Evolutionary conservation across 495 filamentous ascomycete species (phyloP).

Genomic region (Penicillium diatomitis): DNA sequence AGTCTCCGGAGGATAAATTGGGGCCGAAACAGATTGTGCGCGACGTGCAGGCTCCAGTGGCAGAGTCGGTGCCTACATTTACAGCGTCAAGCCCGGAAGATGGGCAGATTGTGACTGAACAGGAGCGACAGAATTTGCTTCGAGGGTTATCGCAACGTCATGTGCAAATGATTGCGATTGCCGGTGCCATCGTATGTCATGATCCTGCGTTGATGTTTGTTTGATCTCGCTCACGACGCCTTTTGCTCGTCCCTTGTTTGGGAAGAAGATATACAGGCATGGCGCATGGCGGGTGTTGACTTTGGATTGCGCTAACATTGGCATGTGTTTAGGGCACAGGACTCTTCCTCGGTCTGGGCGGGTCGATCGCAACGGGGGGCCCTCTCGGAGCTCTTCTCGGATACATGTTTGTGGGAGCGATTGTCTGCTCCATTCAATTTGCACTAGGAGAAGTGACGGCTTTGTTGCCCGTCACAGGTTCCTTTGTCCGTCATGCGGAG

Average conservation of each 20-base stretch:
- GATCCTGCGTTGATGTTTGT: no score
- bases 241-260: no score
- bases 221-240: no score
- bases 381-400: slow-evolving; percentile 51
- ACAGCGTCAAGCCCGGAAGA: slow-evolving; percentile 2
- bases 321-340: slow-evolving; percentile 40
- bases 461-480: slow-evolving; percentile 34
- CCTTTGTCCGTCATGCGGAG: slow-evolving; percentile 44
- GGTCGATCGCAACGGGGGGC: slow-evolving; percentile 48
- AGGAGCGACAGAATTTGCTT: slow-evolving; percentile 18
- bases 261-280: no score
- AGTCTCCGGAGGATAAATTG: neutral
- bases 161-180: slow-evolving; percentile 51
- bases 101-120: slow-evolving; percentile 15
- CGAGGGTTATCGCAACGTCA: slow-evolving; percentile 37
- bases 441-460: slow-evolving; percentile 36
- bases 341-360: slow-evolving; percentile 52
- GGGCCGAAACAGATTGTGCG: slow-evolving; percentile 8
- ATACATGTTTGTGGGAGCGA: slow-evolving; percentile 27
- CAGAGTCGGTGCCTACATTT: slow-evolving; percentile 1
- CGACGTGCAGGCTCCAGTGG: slow-evolving; percentile 12
- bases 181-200: slow-evolving; percentile 42
- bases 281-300: neutral
- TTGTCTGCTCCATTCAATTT: slow-evolving; percentile 35
- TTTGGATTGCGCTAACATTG: neutral